Base-by-base conservation (phyloP, 805 yeast species). In the Kurtzmaniella cleridarum region DNA sequence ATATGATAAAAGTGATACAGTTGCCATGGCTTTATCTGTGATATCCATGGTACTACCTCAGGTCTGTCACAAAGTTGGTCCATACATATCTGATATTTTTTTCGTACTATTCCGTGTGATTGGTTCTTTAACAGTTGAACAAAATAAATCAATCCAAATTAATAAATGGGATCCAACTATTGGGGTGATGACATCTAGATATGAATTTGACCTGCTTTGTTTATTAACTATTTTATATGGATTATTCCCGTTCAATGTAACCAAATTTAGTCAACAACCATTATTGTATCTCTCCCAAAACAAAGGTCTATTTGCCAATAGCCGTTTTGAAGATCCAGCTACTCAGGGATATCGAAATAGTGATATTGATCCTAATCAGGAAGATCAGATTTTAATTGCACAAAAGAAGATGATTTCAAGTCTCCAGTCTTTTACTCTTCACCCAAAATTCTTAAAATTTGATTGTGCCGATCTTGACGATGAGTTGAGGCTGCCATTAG, bases 141-240 rank as follows among this genome's bases (percentile, higher is more conserved):
- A 30, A 13, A 8, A 14, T 2, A 36, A 35, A 30, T 32, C 41
- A 12, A 18, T 34, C 7, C 35, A 36, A 8, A 14, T 16, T 12
- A 30, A 28, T 26, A 20, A 20, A 8, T 20, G 24, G 24, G 24
- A 35, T 30, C 18, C 49, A 35, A 43, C 37, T 39, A 37, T 42
- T 10, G 35, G 30, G 16, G 30, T 41, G 2, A 38, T 44, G 27
- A 43, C 27, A 20, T 57, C 64, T 11, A 48, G 47, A 17, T 44
- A 52, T 16, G 48, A 49, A 15, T 47, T 57, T 30, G 54, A 62
- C 36, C 43, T 59, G 32, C 55, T 53, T 35, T 58, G 68, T 32
- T 50, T 76, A n/a, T 68, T 67, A 38, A 68, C 76, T 1, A 55
- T 76, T 18, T 50, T 80, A 1, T 81, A 81, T 45, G 85, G 82